phyloP scores from a whole-genome alignment of 225 moss, liverwort and hornwort species.

The Thuidium tamariscinum region DNA sequence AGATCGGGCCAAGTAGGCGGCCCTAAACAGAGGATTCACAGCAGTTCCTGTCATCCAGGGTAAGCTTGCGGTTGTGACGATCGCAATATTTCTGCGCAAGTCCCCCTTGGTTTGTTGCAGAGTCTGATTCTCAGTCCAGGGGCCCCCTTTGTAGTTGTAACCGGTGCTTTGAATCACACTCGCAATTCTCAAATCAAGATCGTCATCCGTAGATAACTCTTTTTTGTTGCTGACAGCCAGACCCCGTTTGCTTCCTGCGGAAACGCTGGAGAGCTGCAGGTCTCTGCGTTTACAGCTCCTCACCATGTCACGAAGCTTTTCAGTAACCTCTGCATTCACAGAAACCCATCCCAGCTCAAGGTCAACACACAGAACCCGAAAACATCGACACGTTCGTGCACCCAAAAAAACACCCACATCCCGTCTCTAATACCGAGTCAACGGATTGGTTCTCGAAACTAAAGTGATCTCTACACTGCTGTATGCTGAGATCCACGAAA shows the following conservation, averaged over 20 bases:
- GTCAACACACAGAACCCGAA: background rate
- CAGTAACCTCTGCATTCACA: slow-evolving; percentile 48
- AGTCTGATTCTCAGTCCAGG: slow-evolving; percentile 33
- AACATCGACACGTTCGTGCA: background rate
- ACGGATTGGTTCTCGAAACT: background rate
- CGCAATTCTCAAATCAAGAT: slow-evolving; percentile 79
- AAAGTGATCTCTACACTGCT: background rate
- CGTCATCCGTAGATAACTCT: slow-evolving; percentile 16
- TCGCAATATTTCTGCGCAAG: slow-evolving; percentile 57
- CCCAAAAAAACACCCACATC: background rate
- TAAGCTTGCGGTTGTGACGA: slow-evolving; percentile 87
- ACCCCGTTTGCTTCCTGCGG: slow-evolving; percentile 11
- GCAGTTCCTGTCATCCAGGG: slow-evolving; percentile 99
- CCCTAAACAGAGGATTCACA: slow-evolving; percentile 91
- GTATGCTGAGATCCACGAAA: background rate
- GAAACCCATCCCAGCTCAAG: background rate
- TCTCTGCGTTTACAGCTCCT: slow-evolving; percentile 64
- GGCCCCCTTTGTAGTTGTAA: slow-evolving; percentile 62
- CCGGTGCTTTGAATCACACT: slow-evolving; percentile 86
- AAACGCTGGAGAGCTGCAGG: slow-evolving; percentile 8
- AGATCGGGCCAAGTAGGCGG: slow-evolving; percentile 76
- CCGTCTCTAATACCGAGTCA: background rate
- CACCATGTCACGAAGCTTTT: slow-evolving; percentile 66
- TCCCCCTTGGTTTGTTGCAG: slow-evolving; percentile 14
- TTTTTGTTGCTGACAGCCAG: background rate